Conservation (phyloP, 2,329 filamentous ascomycete genomes). For the Cercospora sp. region DNA sequence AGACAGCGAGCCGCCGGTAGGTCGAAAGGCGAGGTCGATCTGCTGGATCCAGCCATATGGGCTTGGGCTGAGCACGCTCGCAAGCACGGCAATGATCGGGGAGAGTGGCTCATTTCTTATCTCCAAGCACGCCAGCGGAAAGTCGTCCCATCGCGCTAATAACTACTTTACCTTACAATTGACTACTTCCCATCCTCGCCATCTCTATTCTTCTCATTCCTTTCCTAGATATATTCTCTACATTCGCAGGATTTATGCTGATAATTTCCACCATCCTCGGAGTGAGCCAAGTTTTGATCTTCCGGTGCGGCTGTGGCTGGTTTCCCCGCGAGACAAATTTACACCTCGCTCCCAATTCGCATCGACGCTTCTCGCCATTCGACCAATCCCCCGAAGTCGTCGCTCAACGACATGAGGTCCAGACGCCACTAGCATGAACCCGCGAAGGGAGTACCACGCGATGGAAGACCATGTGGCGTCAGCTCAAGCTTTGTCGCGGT, state of each 20-base stretch:
- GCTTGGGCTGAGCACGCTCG: constrained; percentile 38
- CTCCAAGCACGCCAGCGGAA: constrained; percentile 26
- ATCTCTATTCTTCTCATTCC: background rate
- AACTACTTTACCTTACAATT: background rate
- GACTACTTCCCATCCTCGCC: background rate
- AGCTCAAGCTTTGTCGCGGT: background rate
- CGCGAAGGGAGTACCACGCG: background rate
- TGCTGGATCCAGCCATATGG: constrained; percentile 40
- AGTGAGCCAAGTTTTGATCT: background rate
- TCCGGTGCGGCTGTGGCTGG: constrained; percentile 13
- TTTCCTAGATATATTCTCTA: background rate
- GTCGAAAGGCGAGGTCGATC: constrained; percentile 28
- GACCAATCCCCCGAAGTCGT: background rate
- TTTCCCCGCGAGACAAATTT: constrained; percentile 11
- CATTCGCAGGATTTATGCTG: background rate
- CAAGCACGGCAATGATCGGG: constrained; percentile 29
- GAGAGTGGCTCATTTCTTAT: constrained; percentile 35
- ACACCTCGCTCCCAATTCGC: background rate
- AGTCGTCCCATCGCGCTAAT: constrained; percentile 1
- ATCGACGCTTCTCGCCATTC: background rate
- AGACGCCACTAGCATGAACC: background rate
- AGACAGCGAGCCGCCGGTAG: background rate
- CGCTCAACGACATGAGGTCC: background rate
- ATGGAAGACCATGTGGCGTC: constrained; percentile 3
- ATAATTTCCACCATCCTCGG: constrained; percentile 14